Conservation (phyloP, 768 basidiomycete genomes). For the Porpolomopsis calyptriformis region DNA sequence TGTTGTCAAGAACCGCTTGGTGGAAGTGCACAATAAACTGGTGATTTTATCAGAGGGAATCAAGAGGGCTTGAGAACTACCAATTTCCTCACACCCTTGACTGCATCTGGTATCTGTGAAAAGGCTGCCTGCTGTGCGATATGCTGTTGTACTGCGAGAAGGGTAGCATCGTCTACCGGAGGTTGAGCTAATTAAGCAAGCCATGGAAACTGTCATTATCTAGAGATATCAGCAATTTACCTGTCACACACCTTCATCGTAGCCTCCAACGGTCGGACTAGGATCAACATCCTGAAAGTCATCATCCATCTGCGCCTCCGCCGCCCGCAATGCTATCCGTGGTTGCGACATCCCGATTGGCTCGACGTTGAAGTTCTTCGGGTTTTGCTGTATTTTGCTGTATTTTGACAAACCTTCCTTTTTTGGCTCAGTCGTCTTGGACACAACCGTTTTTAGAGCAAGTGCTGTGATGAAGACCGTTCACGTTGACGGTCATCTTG, state of each 20-base stretch:
- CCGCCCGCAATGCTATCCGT: slow-evolving; percentile 59
- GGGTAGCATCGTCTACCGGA: slow-evolving; percentile 59
- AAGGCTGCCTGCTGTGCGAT: slow-evolving; percentile 77
- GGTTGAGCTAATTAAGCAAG: slow-evolving; percentile 32
- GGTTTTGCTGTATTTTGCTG: too few species aligned
- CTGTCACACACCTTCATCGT: not conserved
- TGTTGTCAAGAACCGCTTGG: slow-evolving; percentile 84
- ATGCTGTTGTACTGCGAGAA: slow-evolving; percentile 70
- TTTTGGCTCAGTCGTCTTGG: too few species aligned
- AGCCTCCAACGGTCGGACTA: not conserved
- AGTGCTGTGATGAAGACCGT: too few species aligned
- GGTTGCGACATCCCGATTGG: slow-evolving; percentile 51
- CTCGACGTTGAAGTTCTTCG: too few species aligned
- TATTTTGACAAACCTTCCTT: too few species aligned
- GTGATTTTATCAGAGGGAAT: slow-evolving; percentile 8
- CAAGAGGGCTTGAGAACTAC: slow-evolving; percentile 6
- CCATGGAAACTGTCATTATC: not conserved
- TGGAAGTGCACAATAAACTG: slow-evolving; percentile 95
- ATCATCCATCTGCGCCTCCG: slow-evolving; percentile 71
- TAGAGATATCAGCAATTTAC: not conserved
- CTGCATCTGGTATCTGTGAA: slow-evolving; percentile 76
- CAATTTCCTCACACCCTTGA: slow-evolving; percentile 59
- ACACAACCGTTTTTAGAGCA: too few species aligned
- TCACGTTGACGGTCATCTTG: too few species aligned
- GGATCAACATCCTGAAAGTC: slow-evolving; percentile 58